Evolutionary conservation across 2,329 filamentous ascomycete species (phyloP).

Genomic region (Coleophoma crateriformis): DNA sequence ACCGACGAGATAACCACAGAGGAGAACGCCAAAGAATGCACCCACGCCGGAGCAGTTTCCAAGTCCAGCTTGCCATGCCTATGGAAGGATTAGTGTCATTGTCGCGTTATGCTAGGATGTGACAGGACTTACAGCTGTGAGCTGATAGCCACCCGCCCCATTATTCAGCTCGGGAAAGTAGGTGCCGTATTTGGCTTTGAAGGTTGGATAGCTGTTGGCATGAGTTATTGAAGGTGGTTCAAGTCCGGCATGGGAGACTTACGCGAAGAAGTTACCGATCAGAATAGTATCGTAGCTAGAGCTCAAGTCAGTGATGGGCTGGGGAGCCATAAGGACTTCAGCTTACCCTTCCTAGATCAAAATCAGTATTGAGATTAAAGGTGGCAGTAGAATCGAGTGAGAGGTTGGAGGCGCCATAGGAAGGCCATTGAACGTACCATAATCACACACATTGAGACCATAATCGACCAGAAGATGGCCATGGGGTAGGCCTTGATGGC

Average conservation of each 20-base stretch:
- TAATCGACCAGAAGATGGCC: constrained; percentile 14
- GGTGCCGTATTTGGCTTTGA: constrained; percentile 12
- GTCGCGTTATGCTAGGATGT: too few species aligned
- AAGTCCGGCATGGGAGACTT: background rate
- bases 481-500: constrained; percentile 79
- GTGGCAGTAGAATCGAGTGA: too few species aligned
- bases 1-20: constrained; percentile 39
- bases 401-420: too few species aligned
- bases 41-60: constrained; percentile 17
- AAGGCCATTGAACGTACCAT: constrained; percentile 10
- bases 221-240: too few species aligned
- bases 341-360: too few species aligned
- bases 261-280: constrained; percentile 16
- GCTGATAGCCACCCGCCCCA: constrained; percentile 5
- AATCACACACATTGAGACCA: constrained; percentile 17
- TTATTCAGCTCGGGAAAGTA: constrained; percentile 6
- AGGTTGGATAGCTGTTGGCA: constrained; percentile 6
- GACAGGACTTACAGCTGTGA: constrained; percentile 2
- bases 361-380: too few species aligned
- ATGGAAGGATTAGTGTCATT: too few species aligned
- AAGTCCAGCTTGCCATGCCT: constrained; percentile 15
- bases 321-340: too few species aligned
- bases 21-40: constrained; percentile 37
- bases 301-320: too few species aligned
- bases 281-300: constrained; percentile 10